phyloP scores from a whole-genome alignment of 108 stramenopile genomes.

The Nitzschia palea region DNA sequence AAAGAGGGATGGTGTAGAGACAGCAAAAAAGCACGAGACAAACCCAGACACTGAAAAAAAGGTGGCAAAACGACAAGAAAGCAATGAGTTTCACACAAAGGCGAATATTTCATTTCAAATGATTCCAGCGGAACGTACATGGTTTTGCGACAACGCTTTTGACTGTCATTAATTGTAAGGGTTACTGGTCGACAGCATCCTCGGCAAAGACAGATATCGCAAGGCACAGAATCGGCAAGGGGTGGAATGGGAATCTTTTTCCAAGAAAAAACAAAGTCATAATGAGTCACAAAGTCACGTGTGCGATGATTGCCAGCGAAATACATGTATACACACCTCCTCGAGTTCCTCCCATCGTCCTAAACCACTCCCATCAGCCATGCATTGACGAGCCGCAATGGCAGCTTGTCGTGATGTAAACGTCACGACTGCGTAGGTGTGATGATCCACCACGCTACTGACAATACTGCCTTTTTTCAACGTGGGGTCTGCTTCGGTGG shows the following conservation, averaged over 20 bases:
- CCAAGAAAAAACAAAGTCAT: too few relatives aligned
- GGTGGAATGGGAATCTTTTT: too few relatives aligned
- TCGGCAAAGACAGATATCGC: slow-evolving; percentile 69
- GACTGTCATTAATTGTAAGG: slow-evolving; percentile 62
- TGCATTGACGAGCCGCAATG: slow-evolving; percentile 76
- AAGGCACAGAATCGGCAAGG: slow-evolving; percentile 81
- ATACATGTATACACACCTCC: too few relatives aligned
- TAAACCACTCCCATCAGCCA: slow-evolving; percentile 75
- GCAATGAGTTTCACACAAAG: background rate
- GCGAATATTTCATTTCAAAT: background rate
- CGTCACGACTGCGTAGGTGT: slow-evolving; percentile 84
- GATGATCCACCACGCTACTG: slow-evolving; percentile 1
- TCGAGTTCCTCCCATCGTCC: slow-evolving; percentile 67
- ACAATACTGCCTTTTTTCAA: background rate
- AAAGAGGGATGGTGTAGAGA: slow-evolving; percentile 77
- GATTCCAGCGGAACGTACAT: slow-evolving; percentile 35
- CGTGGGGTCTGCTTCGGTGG: background rate
- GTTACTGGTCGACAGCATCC: slow-evolving; percentile 91
- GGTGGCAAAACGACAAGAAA: background rate
- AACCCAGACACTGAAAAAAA: slow-evolving; percentile 25
- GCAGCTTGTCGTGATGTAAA: slow-evolving; percentile 84
- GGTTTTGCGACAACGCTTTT: slow-evolving; percentile 55
- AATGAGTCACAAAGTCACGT: too few relatives aligned
- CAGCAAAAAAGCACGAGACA: slow-evolving; percentile 56
- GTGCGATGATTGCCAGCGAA: too few relatives aligned